These are phyloP conservation scores for Ramicandelaber brevisporus DNA, from an alignment of 192 early-diverging fungal species.

Conservation along the genomic window DNA sequence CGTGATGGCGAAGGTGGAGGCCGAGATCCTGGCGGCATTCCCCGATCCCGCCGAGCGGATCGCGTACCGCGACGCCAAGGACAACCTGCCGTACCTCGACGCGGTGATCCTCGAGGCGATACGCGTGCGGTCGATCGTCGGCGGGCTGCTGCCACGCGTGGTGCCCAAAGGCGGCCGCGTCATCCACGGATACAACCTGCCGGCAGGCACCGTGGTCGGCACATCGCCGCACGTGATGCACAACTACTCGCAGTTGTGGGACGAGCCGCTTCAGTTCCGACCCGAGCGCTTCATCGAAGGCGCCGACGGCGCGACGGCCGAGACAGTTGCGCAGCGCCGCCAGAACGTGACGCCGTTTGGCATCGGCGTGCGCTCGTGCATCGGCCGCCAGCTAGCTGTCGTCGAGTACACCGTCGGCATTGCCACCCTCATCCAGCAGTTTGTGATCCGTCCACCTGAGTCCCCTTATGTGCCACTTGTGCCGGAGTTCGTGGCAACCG, in stretches of 20 bases:
- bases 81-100: conserved; percentile 10
- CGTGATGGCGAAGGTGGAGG: conserved; percentile 2
- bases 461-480: no score
- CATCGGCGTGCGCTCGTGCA: neutral
- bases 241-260: conserved; percentile 4
- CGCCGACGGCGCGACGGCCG: neutral
- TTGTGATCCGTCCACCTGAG: no score
- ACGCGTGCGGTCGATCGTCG: conserved; percentile 7
- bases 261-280: conserved; percentile 5
- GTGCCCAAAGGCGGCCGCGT: conserved; percentile 1
- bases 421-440: no score
- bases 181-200: neutral
- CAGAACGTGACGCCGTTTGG: neutral
- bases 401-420: no score
- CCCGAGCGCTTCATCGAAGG: conserved; percentile 10
- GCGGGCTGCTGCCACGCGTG: neutral
- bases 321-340: no score
- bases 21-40: conserved; percentile 9
- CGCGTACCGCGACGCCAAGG: conserved; percentile 5
- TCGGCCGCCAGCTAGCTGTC: neutral
- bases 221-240: conserved; percentile 7
- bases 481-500: no score
- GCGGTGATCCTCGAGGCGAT: conserved; percentile 13
- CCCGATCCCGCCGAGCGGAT: conserved; percentile 1
- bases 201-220: neutral